phyloP scores from a whole-genome alignment of 345 rosid species.

The Linum tenue region DNA sequence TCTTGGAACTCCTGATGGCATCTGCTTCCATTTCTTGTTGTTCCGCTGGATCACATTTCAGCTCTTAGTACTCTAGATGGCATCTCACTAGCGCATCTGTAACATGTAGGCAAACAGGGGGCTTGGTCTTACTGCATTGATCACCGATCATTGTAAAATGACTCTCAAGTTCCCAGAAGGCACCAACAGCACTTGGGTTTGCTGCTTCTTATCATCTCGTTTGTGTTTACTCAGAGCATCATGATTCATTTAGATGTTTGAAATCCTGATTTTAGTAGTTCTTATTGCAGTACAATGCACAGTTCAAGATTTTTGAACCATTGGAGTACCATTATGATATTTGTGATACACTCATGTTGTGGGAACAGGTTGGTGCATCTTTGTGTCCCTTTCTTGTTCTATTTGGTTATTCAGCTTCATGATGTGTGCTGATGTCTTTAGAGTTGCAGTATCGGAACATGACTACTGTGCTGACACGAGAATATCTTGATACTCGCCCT shows the following conservation, averaged over 20 bases:
- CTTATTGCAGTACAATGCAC: slow-evolving; percentile 65
- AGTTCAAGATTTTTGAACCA: slow-evolving; percentile 76
- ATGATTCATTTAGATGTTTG: neutral
- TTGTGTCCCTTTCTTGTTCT: neutral
- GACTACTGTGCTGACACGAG: slow-evolving; percentile 93
- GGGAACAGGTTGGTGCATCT: slow-evolving; percentile 78
- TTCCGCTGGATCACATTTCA: neutral
- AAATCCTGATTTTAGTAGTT: slow-evolving; percentile 8
- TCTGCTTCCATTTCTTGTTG: no score
- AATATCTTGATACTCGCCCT: slow-evolving; percentile 81
- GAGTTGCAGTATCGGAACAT: slow-evolving; percentile 82
- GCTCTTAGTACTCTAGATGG: neutral
- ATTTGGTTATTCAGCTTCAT: slow-evolving; percentile 5
- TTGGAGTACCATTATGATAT: slow-evolving; percentile 83
- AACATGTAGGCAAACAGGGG: slow-evolving; percentile 69
- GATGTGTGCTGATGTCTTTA: slow-evolving; percentile 19
- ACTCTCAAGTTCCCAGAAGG: slow-evolving; percentile 81
- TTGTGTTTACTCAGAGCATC: neutral
- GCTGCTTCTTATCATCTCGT: slow-evolving; percentile 15
- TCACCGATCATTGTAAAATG: slow-evolving; percentile 69
- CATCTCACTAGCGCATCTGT: neutral
- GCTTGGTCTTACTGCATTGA: slow-evolving; percentile 68
- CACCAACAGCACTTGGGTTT: slow-evolving; percentile 95
- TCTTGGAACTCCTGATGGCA: no score
- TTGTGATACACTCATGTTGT: slow-evolving; percentile 74